Conservation (phyloP, 495 filamentous ascomycete species). For the Massariosphaeria phaeospora region DNA sequence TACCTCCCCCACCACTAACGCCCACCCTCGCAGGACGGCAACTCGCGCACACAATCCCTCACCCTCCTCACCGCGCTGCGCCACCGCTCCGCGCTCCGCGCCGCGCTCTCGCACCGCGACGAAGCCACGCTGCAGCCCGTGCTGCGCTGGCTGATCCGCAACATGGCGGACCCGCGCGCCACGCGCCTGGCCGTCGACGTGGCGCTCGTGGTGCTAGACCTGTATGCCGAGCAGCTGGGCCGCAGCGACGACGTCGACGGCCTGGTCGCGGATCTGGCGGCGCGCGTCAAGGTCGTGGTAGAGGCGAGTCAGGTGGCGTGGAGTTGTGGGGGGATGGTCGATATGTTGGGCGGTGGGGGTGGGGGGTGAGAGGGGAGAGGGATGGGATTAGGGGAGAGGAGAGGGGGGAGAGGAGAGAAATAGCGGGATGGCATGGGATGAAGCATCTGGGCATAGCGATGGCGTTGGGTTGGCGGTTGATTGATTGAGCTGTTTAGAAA, state of each 20-base stretch:
- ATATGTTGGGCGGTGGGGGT: conserved; percentile 57
- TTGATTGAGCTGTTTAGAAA: background rate
- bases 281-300: conserved; percentile 67
- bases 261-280: conserved; percentile 58
- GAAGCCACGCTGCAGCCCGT: conserved; percentile 76
- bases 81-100: conserved; percentile 81
- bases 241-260: conserved; percentile 67
- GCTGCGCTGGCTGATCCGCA: conserved; percentile 72
- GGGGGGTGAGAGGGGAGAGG: background rate
- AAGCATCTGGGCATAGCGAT: conserved; percentile 43
- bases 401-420: background rate
- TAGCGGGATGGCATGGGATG: background rate
- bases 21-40: conserved; percentile 6
- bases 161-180: conserved; percentile 74
- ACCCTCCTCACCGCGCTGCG: conserved; percentile 77
- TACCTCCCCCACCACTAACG: background rate
- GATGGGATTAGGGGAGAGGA: background rate
- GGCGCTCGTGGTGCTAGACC: conserved; percentile 70
- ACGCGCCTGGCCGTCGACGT: conserved; percentile 73
- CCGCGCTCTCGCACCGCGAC: conserved; percentile 76
- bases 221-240: conserved; percentile 77
- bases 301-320: conserved; percentile 75
- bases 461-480: conserved; percentile 42
- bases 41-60: conserved; percentile 43
- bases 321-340: conserved; percentile 77